These are phyloP conservation scores for Cladosporium sp. DNA, from an alignment of 2,329 filamentous ascomycete genomes.

Conservation along the genomic window DNA sequence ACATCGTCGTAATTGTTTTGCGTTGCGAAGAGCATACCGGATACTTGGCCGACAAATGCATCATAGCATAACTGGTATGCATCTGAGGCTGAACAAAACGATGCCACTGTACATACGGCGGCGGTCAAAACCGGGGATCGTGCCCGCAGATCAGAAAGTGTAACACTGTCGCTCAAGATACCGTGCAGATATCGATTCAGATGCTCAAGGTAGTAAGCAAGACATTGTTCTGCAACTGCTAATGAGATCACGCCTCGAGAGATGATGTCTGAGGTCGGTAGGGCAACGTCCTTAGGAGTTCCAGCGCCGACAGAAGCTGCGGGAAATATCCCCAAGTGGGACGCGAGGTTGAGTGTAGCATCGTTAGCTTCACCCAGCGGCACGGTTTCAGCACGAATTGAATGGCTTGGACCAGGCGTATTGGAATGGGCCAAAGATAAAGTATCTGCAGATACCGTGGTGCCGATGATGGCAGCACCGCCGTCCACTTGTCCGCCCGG, in stretches of 20 bases:
- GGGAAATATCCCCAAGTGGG: slow-evolving; percentile 4
- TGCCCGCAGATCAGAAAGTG: slow-evolving; percentile 30
- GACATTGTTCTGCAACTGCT: slow-evolving; percentile 32
- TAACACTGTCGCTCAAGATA: slow-evolving; percentile 35
- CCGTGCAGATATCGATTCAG: slow-evolving; percentile 38
- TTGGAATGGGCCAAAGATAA: not conserved
- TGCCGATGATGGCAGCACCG: not conserved
- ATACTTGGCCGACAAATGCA: slow-evolving; percentile 33
- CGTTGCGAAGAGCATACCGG: slow-evolving; percentile 32
- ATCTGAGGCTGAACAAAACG: slow-evolving; percentile 31
- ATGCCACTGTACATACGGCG: slow-evolving; percentile 39
- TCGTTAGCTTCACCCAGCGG: not conserved
- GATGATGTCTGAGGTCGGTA: slow-evolving; percentile 23
- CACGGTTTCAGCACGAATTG: not conserved
- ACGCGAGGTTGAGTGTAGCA: not conserved
- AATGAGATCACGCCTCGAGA: slow-evolving; percentile 29
- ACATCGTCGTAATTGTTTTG: slow-evolving; percentile 33
- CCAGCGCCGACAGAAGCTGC: not conserved
- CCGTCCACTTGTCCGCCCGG: not conserved
- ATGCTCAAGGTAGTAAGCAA: slow-evolving; percentile 35
- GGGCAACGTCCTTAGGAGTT: not conserved
- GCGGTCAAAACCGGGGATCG: slow-evolving; percentile 37
- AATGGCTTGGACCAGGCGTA: not conserved
- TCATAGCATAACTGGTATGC: slow-evolving; percentile 35
- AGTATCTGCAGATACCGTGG: not conserved